These are phyloP conservation scores for Fusarium palustre DNA, from an alignment of 2,329 filamentous ascomycete species.

Conservation along the genomic window DNA sequence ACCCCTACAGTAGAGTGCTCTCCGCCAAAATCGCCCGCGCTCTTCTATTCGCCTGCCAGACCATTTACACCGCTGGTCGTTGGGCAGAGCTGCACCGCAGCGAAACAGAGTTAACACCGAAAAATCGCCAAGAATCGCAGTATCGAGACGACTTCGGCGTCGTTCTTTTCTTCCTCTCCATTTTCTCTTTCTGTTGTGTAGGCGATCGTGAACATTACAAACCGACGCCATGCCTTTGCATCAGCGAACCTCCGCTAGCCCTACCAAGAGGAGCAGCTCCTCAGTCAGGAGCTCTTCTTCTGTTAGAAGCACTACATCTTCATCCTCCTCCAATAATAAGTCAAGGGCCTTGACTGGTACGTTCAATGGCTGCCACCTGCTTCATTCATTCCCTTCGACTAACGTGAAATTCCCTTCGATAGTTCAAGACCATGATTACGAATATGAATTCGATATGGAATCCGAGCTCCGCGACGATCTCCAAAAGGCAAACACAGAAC, in stretches of 20 bases:
- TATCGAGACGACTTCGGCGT: conserved; percentile 35
- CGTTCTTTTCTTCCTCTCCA: conserved; percentile 16
- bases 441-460: conserved; percentile 43
- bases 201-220: conserved; percentile 39
- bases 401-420: conserved; percentile 25
- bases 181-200: conserved; percentile 36
- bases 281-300: conserved; percentile 40
- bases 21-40: conserved; percentile 41
- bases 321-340: conserved; percentile 27
- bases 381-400: conserved; percentile 24
- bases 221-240: conserved; percentile 47
- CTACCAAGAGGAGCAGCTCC: conserved; percentile 45
- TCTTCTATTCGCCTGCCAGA: conserved; percentile 45
- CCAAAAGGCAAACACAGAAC: conserved; percentile 47
- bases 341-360: conserved; percentile 43
- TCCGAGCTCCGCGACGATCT: conserved; percentile 45
- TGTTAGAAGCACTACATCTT: conserved; percentile 30
- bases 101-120: conserved; percentile 33
- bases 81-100: conserved; percentile 49
- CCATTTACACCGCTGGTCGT: conserved; percentile 43
- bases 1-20: conserved; percentile 35
- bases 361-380: conserved; percentile 29
- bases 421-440: conserved; percentile 43
- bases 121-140: conserved; percentile 40
- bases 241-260: conserved; percentile 46